phyloP scores from a whole-genome alignment of 768 basidiomycete genomes.

The Boletus rubescentipes region DNA sequence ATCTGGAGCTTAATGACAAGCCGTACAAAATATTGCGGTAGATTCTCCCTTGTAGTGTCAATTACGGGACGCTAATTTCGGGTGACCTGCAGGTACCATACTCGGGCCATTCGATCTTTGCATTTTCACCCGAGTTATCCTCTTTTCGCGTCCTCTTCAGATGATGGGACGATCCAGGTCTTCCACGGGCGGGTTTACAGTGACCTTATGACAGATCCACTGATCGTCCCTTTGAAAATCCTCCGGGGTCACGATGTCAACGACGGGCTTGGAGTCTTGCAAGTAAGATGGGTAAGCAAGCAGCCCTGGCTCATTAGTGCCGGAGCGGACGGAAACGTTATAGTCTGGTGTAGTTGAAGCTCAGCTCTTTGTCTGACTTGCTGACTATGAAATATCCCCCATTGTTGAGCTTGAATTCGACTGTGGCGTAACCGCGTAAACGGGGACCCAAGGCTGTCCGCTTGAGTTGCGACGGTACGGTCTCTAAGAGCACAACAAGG shows the following conservation, averaged over 20 bases:
- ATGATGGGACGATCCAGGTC: conserved; percentile 95
- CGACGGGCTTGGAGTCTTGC: conserved; percentile 89
- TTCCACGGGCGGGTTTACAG: conserved; percentile 95
- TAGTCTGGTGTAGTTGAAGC: conserved; percentile 81
- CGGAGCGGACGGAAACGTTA: conserved; percentile 87
- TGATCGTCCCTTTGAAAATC: conserved; percentile 97
- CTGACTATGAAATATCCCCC: conserved; percentile 22
- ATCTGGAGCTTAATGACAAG: conserved; percentile 93
- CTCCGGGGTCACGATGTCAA: conserved; percentile 84
- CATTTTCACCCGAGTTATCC: conserved; percentile 95
- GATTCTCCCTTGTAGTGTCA: background rate
- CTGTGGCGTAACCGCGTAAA: conserved; percentile 20
- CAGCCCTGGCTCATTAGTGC: conserved; percentile 93
- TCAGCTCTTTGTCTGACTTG: conserved; percentile 31
- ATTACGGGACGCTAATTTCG: conserved; percentile 12
- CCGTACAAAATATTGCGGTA: conserved; percentile 96
- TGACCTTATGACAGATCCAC: conserved; percentile 94
- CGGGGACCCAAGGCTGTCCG: conserved; percentile 1
- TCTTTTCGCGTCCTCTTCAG: conserved; percentile 93
- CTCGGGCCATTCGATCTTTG: conserved; percentile 88
- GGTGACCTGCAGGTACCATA: conserved; percentile 69
- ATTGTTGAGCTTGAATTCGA: conserved; percentile 25
- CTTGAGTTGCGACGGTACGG: conserved; percentile 7
- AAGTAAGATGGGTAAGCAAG: conserved; percentile 83
- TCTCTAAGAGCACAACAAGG: conserved; percentile 8